Evolutionary conservation across 176 grass and related monocot species (phyloP).

Genomic region (Poa annua): DNA sequence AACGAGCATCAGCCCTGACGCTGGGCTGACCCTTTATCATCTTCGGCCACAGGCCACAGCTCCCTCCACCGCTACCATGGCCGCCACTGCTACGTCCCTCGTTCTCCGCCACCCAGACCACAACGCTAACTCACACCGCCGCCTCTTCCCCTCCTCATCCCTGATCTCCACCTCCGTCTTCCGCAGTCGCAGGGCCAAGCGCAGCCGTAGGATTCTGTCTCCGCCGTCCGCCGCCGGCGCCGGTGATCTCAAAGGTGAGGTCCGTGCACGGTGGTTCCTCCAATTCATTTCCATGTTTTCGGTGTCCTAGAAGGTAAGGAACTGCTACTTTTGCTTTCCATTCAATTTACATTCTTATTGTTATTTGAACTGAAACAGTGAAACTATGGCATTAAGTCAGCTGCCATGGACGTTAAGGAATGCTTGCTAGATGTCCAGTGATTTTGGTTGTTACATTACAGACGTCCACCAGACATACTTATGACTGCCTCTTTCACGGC

Average conservation of each 20-base stretch:
- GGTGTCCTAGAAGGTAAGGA: background rate
- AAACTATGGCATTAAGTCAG: slow-evolving; percentile 4
- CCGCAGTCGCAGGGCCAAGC: slow-evolving; percentile 1
- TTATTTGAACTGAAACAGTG: background rate
- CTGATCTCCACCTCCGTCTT: background rate
- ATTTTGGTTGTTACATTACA: background rate
- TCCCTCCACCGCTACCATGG: background rate
- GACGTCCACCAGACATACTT: background rate
- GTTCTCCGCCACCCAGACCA: slow-evolving; percentile 6
- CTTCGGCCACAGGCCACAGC: background rate
- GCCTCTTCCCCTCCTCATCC: background rate
- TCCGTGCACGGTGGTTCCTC: background rate
- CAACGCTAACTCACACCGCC: background rate
- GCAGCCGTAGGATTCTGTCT: background rate
- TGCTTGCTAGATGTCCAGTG: background rate
- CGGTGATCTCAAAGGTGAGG: slow-evolving; percentile 36
- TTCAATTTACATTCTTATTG: background rate
- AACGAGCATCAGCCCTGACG: too few species aligned
- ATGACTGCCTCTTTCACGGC: background rate
- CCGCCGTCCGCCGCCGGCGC: background rate
- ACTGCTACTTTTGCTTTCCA: background rate
- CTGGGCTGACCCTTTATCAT: slow-evolving; percentile 29
- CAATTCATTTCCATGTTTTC: background rate
- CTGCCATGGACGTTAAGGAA: background rate
- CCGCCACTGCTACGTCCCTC: background rate